Base-by-base conservation (phyloP, 2,329 filamentous ascomycete genomes). In the Ascosphaera pollenicola region DNA sequence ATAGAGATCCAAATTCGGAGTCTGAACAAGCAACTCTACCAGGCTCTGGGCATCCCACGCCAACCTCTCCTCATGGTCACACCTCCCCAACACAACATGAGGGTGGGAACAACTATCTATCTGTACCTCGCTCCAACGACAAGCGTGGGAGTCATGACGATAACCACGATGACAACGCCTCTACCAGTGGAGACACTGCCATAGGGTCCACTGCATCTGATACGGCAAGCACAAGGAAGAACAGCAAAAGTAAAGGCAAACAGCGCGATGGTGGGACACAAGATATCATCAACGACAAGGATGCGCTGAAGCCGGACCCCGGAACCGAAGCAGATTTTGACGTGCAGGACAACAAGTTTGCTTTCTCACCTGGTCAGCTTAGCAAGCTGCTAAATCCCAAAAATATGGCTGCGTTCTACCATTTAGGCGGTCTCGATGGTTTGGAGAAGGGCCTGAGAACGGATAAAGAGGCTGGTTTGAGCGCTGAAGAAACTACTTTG, bases 351-450 rank as follows among this genome's bases (percentile, higher is more conserved):
- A 92, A 89, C 53, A 77, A 78, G 0, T 93, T 93, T 51, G 84
- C 82, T 13, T 93, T 83, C 53, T 73, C 75, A 2, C 57, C 56
- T 0, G 84, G 85, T 11, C 76, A 91, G 51, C 65, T 94, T 45
- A 77, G 75, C 49, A 93, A 92, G 57, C 69, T 93, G 60, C 73
- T 87, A 44, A 89, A 91, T 52, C 85, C 85, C 3, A 93, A 93
- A 62, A 91, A 74, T 44, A 59, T 92, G 42, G 65, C 76, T 10
- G 84, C 84, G 1, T 92, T 87, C 48, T 79, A 77, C 50, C 75
- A 75, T 11, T 55, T 94, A 3, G 84, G 85, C 37, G 85, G 85
- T 17, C 56, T 92, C 13, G 59, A 58, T 15, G 85, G 85, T 1
- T 57, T 94, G 37, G 83, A 87, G 56, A 78, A 73, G 51, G 85